These are phyloP conservation scores for Ogataea angusta DNA, from an alignment of 805 yeast species.

Conservation along the genomic window DNA sequence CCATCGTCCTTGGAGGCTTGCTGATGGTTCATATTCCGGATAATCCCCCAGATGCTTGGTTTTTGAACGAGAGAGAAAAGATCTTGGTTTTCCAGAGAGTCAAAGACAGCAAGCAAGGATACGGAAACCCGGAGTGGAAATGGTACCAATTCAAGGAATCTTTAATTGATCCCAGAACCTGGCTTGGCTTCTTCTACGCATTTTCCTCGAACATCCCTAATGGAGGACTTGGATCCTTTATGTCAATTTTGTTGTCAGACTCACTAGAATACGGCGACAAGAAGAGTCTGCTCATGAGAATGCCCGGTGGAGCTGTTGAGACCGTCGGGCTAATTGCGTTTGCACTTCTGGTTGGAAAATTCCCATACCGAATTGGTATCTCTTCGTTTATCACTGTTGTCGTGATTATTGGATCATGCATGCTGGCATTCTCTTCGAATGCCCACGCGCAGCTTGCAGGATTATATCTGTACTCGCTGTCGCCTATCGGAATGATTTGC, in stretches of 20 bases:
- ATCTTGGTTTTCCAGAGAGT: conserved; percentile 33
- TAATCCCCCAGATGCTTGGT: conserved; percentile 45
- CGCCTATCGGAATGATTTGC: conserved; percentile 28
- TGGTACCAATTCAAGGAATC: conserved; percentile 22
- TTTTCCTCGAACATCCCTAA: conserved; percentile 28
- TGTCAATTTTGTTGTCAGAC: conserved; percentile 13
- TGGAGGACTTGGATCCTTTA: conserved; percentile 26
- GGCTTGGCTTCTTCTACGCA: conserved; percentile 15
- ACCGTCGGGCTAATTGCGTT: conserved; percentile 33
- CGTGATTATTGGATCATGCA: conserved; percentile 2
- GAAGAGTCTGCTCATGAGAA: conserved; percentile 26
- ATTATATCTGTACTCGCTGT: conserved; percentile 25
- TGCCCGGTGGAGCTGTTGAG: conserved; percentile 29
- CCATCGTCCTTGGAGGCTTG: conserved; percentile 48
- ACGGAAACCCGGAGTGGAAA: conserved; percentile 29
- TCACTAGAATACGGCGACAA: conserved; percentile 17
- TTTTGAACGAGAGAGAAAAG: conserved; percentile 36
- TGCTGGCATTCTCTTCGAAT: conserved; percentile 1
- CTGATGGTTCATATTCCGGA: conserved; percentile 54
- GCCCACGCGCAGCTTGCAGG: conserved; percentile 26
- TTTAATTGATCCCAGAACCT: conserved; percentile 22
- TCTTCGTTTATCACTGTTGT: background rate
- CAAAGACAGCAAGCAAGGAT: conserved; percentile 20
- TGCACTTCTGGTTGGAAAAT: conserved; percentile 20
- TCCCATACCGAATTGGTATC: conserved; percentile 17